Conservation (phyloP, 768 basidiomycete genomes). For the Boletellus ananiceps region DNA sequence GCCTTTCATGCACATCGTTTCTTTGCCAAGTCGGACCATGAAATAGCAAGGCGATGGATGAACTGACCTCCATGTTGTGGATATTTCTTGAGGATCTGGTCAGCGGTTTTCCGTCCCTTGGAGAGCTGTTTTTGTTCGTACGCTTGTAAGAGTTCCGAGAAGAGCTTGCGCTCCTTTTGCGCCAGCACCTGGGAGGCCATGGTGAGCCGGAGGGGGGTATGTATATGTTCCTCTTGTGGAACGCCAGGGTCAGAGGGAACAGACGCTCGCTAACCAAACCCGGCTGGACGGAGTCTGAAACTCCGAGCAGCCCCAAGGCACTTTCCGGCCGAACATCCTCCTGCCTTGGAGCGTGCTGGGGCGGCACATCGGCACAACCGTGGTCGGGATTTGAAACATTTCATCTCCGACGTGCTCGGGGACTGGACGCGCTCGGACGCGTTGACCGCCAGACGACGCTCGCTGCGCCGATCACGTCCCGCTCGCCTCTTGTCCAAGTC, state of each 20-base stretch:
- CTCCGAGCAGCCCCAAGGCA: no score
- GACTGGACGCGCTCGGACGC: slow-evolving; percentile 9
- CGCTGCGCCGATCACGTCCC: slow-evolving; percentile 1
- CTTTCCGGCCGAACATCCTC: no score
- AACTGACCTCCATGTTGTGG: slow-evolving; percentile 92
- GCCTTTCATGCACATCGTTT: slow-evolving; percentile 96
- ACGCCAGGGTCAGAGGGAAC: no score
- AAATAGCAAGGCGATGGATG: background rate
- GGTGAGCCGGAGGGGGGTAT: background rate
- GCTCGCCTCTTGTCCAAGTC: background rate
- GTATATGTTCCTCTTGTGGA: no score
- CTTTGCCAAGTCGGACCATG: slow-evolving; percentile 37
- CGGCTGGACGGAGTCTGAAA: background rate
- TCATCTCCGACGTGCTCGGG: slow-evolving; percentile 5
- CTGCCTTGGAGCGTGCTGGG: no score
- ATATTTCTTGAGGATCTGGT: slow-evolving; percentile 91
- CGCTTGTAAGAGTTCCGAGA: slow-evolving; percentile 78
- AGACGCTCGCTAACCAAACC: no score
- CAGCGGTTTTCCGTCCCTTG: slow-evolving; percentile 85
- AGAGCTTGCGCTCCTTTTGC: slow-evolving; percentile 78
- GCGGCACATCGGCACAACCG: background rate
- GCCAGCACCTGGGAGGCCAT: slow-evolving; percentile 44
- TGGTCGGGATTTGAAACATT: slow-evolving; percentile 3
- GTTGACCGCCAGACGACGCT: slow-evolving; percentile 7
- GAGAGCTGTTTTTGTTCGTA: slow-evolving; percentile 90